These are phyloP conservation scores for Aureobasidium melanogenum DNA, from an alignment of 2,329 filamentous ascomycete genomes.

Conservation along the genomic window DNA sequence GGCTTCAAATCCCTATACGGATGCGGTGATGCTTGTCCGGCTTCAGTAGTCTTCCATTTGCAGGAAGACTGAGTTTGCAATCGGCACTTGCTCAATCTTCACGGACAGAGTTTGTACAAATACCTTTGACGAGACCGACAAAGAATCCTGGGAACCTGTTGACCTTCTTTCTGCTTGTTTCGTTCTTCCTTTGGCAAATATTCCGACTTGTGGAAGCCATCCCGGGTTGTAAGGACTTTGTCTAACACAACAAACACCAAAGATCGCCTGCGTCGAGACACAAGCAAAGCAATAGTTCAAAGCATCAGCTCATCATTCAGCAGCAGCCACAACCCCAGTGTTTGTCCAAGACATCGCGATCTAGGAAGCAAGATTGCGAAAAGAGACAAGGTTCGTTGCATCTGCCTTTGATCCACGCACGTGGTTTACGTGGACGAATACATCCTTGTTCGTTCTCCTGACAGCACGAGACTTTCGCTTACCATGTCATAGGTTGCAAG, in stretches of 20 bases:
- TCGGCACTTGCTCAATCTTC: constrained; percentile 3
- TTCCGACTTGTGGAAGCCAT: not conserved
- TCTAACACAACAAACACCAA: constrained; percentile 9
- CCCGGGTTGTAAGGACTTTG: constrained; percentile 2
- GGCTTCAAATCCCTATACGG: constrained; percentile 2
- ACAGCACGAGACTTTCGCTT: not conserved
- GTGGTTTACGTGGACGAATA: not conserved
- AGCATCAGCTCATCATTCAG: not conserved
- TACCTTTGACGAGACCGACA: constrained; percentile 11
- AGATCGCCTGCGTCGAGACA: constrained; percentile 4
- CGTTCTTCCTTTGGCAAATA: constrained; percentile 4
- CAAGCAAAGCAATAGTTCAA: constrained; percentile 7
- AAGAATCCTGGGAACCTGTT: constrained; percentile 6
- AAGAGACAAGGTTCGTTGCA: constrained; percentile 10
- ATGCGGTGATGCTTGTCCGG: constrained; percentile 13
- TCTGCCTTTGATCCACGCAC: not conserved
- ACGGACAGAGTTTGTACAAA: constrained; percentile 9
- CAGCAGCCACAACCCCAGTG: not conserved
- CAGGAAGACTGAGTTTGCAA: constrained; percentile 9
- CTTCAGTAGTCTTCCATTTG: constrained; percentile 11
- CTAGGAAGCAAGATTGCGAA: not conserved
- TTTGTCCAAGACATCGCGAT: not conserved
- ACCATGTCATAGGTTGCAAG: constrained; percentile 5
- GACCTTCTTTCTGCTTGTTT: not conserved
- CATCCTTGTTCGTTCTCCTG: not conserved